Percentiles rank a stretch among this genome's conserved stretches.
These are phyloP conservation scores for Calonectria hawksworthii DNA, from an alignment of 2,329 filamentous ascomycete species.

Conservation along the genomic window DNA sequence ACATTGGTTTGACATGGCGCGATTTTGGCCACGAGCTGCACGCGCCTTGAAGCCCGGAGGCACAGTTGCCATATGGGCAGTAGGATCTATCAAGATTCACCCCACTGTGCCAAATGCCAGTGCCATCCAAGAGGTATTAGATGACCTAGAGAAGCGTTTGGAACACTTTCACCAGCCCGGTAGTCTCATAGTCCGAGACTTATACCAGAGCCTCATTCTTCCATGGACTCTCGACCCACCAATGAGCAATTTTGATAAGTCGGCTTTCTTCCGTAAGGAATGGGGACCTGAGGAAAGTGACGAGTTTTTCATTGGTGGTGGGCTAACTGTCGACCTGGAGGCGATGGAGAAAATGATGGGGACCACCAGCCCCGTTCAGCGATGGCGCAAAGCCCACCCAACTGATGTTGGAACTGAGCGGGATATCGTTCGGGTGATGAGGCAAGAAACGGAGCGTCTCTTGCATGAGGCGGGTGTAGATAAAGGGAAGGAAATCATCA, in stretches of 20 bases:
- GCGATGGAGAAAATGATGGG: slow-evolving; percentile 52
- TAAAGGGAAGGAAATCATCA: slow-evolving; percentile 48
- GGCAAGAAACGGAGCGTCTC: slow-evolving; percentile 44
- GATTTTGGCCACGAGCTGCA: slow-evolving; percentile 63
- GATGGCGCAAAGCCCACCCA: slow-evolving; percentile 62
- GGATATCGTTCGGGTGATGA: slow-evolving; percentile 52
- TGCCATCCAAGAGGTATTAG: slow-evolving; percentile 58
- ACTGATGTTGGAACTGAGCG: slow-evolving; percentile 55
- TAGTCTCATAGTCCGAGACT: slow-evolving; percentile 55
- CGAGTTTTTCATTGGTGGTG: slow-evolving; percentile 42
- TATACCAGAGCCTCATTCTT: slow-evolving; percentile 59
- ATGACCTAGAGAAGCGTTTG: slow-evolving; percentile 54
- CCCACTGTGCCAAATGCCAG: slow-evolving; percentile 53
- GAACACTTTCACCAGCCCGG: slow-evolving; percentile 55
- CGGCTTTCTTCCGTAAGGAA: slow-evolving; percentile 55
- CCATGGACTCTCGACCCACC: slow-evolving; percentile 61
- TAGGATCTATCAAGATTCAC: slow-evolving; percentile 47
- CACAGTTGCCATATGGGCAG: slow-evolving; percentile 66
- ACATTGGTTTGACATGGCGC: slow-evolving; percentile 70
- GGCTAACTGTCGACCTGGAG: slow-evolving; percentile 46
- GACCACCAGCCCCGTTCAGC: slow-evolving; percentile 55
- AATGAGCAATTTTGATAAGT: slow-evolving; percentile 55
- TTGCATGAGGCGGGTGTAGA: slow-evolving; percentile 53
- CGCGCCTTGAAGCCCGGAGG: slow-evolving; percentile 64
- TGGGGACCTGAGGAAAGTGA: slow-evolving; percentile 53